These are phyloP conservation scores for Malassezia brasiliensis DNA, from an alignment of 1,284 basidiomycete genomes.

Conservation along the genomic window DNA sequence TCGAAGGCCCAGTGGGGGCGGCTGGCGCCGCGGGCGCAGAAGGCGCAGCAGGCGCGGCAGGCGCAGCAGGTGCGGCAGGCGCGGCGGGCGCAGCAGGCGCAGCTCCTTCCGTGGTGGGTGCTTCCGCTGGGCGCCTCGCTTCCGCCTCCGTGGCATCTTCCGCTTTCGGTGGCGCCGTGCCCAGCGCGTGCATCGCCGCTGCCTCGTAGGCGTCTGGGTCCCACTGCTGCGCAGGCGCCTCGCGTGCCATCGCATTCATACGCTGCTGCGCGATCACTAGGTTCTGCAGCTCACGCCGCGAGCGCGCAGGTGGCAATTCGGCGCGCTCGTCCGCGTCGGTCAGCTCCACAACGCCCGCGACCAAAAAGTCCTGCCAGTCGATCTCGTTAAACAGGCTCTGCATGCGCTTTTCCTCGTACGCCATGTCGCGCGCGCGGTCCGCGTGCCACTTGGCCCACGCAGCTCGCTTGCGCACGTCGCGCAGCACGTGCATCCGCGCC, in stretches of 20 bases:
- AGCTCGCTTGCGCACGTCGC: slow-evolving; percentile 64
- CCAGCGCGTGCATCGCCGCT: slow-evolving; percentile 44
- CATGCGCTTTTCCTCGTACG: slow-evolving; percentile 67
- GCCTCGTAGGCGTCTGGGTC: slow-evolving; percentile 54
- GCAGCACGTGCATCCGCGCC: slow-evolving; percentile 62
- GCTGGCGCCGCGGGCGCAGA: background rate
- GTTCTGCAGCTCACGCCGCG: slow-evolving; percentile 81
- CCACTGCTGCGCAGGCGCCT: slow-evolving; percentile 48
- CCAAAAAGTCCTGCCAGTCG: slow-evolving; percentile 99
- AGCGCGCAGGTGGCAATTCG: slow-evolving; percentile 89
- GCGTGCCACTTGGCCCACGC: slow-evolving; percentile 77
- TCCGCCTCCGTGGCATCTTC: slow-evolving; percentile 55
- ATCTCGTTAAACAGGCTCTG: slow-evolving; percentile 65
- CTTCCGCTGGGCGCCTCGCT: slow-evolving; percentile 57
- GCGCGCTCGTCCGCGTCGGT: slow-evolving; percentile 71
- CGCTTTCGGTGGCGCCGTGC: background rate
- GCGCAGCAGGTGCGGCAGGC: slow-evolving; percentile 17
- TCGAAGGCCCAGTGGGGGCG: background rate
- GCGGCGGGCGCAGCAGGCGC: background rate
- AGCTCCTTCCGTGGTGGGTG: background rate
- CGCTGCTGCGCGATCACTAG: slow-evolving; percentile 95
- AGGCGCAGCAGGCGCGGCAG: slow-evolving; percentile 8
- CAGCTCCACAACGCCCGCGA: slow-evolving; percentile 97
- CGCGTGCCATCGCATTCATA: slow-evolving; percentile 97
- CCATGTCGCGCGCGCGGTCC: slow-evolving; percentile 72